Base-by-base conservation (phyloP, 2,329 filamentous ascomycete species). In the Aspergillus ruber region DNA sequence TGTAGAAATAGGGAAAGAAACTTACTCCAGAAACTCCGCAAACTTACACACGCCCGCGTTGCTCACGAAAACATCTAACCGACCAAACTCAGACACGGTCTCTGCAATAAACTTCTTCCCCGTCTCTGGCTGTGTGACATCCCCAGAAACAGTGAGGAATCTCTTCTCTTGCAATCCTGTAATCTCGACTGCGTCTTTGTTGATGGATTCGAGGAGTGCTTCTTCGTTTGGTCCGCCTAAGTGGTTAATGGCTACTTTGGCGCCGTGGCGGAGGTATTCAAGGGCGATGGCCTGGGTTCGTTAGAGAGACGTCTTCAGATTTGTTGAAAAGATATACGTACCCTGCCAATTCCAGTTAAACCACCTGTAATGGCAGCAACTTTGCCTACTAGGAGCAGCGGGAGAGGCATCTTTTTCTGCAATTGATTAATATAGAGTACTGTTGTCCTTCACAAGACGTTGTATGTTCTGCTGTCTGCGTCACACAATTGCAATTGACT, bases 31-130 rank as follows among this genome's bases (percentile, higher is more conserved):
- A 62, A 96, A 94, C 56, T 94, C 87, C 49, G 85, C 84, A 69
- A 96, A 96, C 54, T 86, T 80, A 74, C 89, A 95, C 50, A 95
- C 80, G 6, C 90, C 90, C 3, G 90, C 90, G 71, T 95, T 95
- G 66, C 83, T 88, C 23, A 95, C 86, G 67, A 91, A 91, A 6
- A 95, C 74, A 68, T 89, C 85, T 29, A 90, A 70, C 3, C 81
- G 74, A 0, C 71, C 69, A 39, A 71, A 72, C 1, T 54, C 56
- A 49, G 77, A 66, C 1, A 90, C 84, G 0, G 85, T 83, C 54
- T 77, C 75, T 10, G 73, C 70, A 5, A 95, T 83, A 20, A 95
- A 77, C 23, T 77, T 71, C 39, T 76, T 72, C 7, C 86, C 87
- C 0, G 88, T 90, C 50, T 82, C 79, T 0, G 86, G 83, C 54